These are phyloP conservation scores for Fusarium proliferatum DNA, from an alignment of 2,329 filamentous ascomycete genomes.

Conservation along the genomic window DNA sequence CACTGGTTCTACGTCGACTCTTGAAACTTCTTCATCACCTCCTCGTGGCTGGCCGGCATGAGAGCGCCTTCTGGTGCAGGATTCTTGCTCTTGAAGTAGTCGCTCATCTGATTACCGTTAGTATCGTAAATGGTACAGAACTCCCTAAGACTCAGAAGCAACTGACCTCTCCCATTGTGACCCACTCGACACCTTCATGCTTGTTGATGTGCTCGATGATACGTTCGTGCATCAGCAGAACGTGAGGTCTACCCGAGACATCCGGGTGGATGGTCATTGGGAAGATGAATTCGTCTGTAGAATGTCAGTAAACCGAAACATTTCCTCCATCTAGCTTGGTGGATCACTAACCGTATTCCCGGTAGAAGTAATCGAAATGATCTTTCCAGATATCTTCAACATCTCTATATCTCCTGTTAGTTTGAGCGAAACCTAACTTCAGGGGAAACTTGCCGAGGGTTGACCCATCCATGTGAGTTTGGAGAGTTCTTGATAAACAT, in stretches of 20 bases:
- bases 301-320: not conserved
- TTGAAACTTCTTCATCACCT: constrained; percentile 1
- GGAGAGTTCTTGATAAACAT: constrained; percentile 64
- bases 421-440: rapidly evolving
- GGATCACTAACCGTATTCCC: not conserved
- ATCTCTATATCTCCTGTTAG: not conserved
- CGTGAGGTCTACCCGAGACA: constrained; percentile 77
- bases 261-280: constrained; percentile 83
- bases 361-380: not conserved
- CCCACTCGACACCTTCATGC: constrained; percentile 71
- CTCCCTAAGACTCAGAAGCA: no score
- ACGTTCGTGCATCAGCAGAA: constrained; percentile 75
- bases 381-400: constrained; percentile 9
- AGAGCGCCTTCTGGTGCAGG: not conserved
- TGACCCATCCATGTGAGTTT: constrained; percentile 6
- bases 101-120: not conserved
- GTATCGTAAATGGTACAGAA: no score
- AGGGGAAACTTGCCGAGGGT: not conserved
- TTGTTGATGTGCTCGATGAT: constrained; percentile 75
- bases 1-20: not conserved
- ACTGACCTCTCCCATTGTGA: constrained; percentile 70
- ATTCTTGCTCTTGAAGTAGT: not conserved
- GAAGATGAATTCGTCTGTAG: constrained; percentile 45
- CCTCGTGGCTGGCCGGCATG: not conserved
- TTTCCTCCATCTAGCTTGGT: rapidly evolving